Conservation (phyloP, 1,284 basidiomycete genomes). For the Irpex rosettiformis region DNA sequence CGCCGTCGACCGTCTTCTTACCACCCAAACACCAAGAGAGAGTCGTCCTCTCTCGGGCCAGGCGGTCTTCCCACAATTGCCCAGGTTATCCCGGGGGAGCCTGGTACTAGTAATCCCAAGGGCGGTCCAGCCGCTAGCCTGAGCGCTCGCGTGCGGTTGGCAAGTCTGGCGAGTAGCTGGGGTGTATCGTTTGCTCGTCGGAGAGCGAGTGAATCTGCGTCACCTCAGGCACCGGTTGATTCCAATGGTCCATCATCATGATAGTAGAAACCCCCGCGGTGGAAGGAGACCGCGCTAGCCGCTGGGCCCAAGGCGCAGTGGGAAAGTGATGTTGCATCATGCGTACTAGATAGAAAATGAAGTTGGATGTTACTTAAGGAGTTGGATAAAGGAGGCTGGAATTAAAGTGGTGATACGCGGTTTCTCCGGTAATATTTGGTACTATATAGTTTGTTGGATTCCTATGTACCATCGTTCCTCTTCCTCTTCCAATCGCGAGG, state of each 20-base stretch:
- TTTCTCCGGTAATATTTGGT: constrained; percentile 5
- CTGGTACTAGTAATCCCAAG: constrained; percentile 5
- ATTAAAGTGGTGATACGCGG: constrained; percentile 3
- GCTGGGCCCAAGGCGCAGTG: too few relatives aligned
- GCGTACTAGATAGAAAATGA: too few relatives aligned
- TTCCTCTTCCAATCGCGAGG: neutral
- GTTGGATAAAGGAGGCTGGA: too few relatives aligned
- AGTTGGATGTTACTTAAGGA: too few relatives aligned
- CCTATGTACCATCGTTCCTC: neutral
- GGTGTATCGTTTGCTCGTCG: constrained; percentile 58
- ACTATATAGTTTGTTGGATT: neutral
- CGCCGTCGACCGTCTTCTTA: constrained; percentile 56
- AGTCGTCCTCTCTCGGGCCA: constrained; percentile 34
- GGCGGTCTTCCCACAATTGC: constrained; percentile 22
- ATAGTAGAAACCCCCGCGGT: neutral
- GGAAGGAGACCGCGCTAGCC: neutral
- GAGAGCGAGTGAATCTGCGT: constrained; percentile 35
- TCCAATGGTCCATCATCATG: neutral
- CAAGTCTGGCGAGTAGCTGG: constrained; percentile 64
- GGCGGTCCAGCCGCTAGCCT: constrained; percentile 9
- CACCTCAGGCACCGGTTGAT: constrained; percentile 11
- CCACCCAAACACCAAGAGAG: constrained; percentile 36
- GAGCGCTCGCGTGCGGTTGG: constrained; percentile 43
- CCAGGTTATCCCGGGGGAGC: neutral
- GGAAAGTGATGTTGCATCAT: too few relatives aligned